These are phyloP conservation scores for Salix koriyanagi DNA, from an alignment of 345 rosid genomes.

Conservation along the genomic window DNA sequence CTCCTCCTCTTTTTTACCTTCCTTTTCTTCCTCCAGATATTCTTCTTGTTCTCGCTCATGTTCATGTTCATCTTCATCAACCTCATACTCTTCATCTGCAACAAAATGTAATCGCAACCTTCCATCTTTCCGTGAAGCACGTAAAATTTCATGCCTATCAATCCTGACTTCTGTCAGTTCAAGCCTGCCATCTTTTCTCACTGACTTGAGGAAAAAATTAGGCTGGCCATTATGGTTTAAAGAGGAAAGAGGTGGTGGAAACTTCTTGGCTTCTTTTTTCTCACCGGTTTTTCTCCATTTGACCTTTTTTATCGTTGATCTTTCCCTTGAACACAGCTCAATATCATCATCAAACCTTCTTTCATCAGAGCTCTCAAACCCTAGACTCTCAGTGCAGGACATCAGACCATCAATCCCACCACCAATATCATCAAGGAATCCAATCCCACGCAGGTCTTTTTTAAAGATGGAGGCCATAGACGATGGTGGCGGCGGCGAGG, in stretches of 20 bases:
- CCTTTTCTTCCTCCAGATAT: constrained; percentile 1
- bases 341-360: constrained; percentile 37
- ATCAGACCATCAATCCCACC: constrained; percentile 48
- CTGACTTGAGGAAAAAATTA: constrained; percentile 50
- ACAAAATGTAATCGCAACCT: constrained; percentile 62
- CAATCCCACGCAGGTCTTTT: constrained; percentile 36
- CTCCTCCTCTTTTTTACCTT: constrained; percentile 8
- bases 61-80: constrained; percentile 1
- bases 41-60: neutral
- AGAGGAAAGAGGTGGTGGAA: constrained; percentile 66
- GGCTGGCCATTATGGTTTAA: constrained; percentile 56
- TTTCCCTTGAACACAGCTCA: neutral
- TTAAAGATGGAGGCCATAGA: neutral
- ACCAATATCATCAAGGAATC: constrained; percentile 45
- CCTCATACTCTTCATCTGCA: neutral
- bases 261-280: constrained; percentile 33
- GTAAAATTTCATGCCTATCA: constrained; percentile 54
- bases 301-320: neutral
- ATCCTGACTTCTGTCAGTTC: constrained; percentile 59
- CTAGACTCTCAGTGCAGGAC: constrained; percentile 84
- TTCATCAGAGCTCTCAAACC: constrained; percentile 78
- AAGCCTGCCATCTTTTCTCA: constrained; percentile 68
- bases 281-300: constrained; percentile 27
- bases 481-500: neutral
- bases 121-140: constrained; percentile 51